Percentiles rank a stretch among this genome's conserved stretches.
phyloP scores from a whole-genome alignment of 2,329 filamentous ascomycete genomes.

The Zalaria obscura region DNA sequence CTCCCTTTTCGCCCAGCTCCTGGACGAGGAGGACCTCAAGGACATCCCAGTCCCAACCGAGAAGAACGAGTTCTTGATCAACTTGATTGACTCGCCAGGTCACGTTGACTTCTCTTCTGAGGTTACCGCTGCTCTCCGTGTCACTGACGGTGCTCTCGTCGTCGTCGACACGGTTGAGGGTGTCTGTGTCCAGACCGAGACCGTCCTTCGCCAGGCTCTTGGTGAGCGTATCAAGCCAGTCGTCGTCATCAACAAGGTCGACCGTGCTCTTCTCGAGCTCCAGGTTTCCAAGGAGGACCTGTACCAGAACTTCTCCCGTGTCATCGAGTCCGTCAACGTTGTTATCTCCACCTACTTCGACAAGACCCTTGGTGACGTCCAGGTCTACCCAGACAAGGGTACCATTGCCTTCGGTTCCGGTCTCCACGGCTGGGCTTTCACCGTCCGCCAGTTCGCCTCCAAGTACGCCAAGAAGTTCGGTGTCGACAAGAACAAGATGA shows the following conservation, averaged over 20 bases:
- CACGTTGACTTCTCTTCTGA: conserved; percentile 99
- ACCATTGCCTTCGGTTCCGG: conserved; percentile 98
- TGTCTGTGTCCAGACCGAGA: conserved; percentile 99
- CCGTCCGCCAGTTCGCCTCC: conserved; percentile 89
- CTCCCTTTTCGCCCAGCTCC: conserved; percentile 82
- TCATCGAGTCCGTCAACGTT: conserved; percentile 99
- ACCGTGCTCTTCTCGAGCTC: conserved; percentile 96
- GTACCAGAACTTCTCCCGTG: conserved; percentile 99
- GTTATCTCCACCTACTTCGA: conserved; percentile 98
- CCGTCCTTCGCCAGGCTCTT: conserved; percentile 95
- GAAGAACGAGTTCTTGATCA: conserved; percentile 97
- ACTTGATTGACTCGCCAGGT: conserved; percentile 98
- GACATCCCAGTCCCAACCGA: conserved; percentile 83
- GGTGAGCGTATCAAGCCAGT: conserved; percentile 99
- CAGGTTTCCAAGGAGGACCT: conserved; percentile 98
- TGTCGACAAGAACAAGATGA: conserved; percentile 99
- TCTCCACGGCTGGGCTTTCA: conserved; percentile 99
- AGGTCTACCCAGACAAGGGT: conserved; percentile 95
- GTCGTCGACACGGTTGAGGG: conserved; percentile 99
- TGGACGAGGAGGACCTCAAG: conserved; percentile 76
- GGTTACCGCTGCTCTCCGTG: conserved; percentile 97
- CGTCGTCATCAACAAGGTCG: conserved; percentile 99
- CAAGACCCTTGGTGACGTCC: conserved; percentile 91
- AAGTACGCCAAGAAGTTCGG: conserved; percentile 99
- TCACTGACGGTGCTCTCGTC: conserved; percentile 98